phyloP scores from a whole-genome alignment of 345 rosid genomes.

The Boechera stricta region DNA sequence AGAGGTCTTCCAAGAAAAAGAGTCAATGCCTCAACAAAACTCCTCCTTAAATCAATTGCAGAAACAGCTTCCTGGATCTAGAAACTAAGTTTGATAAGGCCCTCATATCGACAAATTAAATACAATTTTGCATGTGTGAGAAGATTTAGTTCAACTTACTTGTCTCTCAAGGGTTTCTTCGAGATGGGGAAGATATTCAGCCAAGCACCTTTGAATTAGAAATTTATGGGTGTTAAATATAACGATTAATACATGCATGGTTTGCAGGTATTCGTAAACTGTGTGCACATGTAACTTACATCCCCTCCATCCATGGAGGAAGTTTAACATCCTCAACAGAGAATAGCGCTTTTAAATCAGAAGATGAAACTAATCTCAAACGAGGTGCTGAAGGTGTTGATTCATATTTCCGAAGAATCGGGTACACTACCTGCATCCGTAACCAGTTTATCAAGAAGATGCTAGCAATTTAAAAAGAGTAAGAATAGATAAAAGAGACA shows the following conservation, averaged over 20 bases:
- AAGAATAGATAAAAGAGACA: neutral
- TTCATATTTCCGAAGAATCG: constrained; percentile 71
- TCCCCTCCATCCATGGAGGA: constrained; percentile 88
- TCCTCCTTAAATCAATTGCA: constrained; percentile 67
- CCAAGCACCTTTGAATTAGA: constrained; percentile 83
- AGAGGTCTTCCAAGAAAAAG: constrained; percentile 81
- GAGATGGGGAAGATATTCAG: constrained; percentile 97
- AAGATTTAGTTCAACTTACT: constrained; percentile 51
- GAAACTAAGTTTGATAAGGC: constrained; percentile 21
- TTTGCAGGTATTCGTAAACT: constrained; percentile 25
- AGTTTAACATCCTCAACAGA: constrained; percentile 91
- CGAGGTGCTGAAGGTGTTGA: constrained; percentile 85
- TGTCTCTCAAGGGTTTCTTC: constrained; percentile 86
- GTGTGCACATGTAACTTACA: constrained; percentile 56
- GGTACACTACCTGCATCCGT: constrained; percentile 74
- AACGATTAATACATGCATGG: neutral
- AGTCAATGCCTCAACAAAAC: constrained; percentile 74
- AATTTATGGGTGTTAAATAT: neutral
- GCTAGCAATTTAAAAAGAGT: neutral
- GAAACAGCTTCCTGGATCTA: constrained; percentile 80
- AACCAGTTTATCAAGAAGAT: constrained; percentile 14
- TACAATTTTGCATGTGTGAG: neutral
- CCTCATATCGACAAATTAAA: neutral
- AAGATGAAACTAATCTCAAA: constrained; percentile 70
- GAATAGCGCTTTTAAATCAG: constrained; percentile 71